phyloP scores from a whole-genome alignment of 371 early-diverging fungal species.

The Capniomyces stellatus region DNA sequence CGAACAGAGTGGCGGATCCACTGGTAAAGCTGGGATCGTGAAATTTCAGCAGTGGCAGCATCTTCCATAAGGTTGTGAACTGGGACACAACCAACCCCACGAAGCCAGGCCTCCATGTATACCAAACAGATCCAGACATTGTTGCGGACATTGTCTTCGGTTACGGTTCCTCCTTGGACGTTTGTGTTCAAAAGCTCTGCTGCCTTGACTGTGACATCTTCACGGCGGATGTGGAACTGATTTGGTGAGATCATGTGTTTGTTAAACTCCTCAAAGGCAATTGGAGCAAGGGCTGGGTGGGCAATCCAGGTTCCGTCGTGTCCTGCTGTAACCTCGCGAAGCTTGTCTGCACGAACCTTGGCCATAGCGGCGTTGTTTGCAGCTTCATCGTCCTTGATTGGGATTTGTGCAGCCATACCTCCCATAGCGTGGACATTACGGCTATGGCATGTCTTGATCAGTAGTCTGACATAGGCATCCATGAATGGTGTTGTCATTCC shows the following conservation, averaged over 20 bases:
- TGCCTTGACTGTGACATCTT: constrained; percentile 68
- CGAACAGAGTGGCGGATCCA: constrained; percentile 79
- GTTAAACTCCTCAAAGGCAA: constrained; percentile 78
- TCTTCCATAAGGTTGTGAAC: constrained; percentile 95
- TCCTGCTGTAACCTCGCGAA: constrained; percentile 82
- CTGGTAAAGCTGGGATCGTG: constrained; percentile 89
- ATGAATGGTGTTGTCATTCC: constrained; percentile 91
- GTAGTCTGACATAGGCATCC: constrained; percentile 81
- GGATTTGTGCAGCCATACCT: constrained; percentile 96
- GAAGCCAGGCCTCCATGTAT: constrained; percentile 93
- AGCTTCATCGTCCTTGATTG: constrained; percentile 72
- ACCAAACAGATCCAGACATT: constrained; percentile 80
- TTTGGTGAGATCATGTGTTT: constrained; percentile 89
- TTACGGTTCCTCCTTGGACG: constrained; percentile 54
- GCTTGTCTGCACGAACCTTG: constrained; percentile 85
- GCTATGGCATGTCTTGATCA: constrained; percentile 92
- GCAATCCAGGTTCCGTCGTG: constrained; percentile 97
- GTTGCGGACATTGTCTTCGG: constrained; percentile 72
- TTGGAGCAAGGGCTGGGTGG: constrained; percentile 80
- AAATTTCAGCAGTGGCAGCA: constrained; percentile 95
- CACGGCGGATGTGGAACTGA: constrained; percentile 78
- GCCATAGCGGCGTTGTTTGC: constrained; percentile 80
- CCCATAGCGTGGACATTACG: constrained; percentile 97
- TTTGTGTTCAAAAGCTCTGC: constrained; percentile 68
- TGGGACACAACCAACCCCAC: constrained; percentile 89